Base-by-base conservation (phyloP, 2,329 filamentous ascomycete genomes). In the Arthrinium phaeospermum region DNA sequence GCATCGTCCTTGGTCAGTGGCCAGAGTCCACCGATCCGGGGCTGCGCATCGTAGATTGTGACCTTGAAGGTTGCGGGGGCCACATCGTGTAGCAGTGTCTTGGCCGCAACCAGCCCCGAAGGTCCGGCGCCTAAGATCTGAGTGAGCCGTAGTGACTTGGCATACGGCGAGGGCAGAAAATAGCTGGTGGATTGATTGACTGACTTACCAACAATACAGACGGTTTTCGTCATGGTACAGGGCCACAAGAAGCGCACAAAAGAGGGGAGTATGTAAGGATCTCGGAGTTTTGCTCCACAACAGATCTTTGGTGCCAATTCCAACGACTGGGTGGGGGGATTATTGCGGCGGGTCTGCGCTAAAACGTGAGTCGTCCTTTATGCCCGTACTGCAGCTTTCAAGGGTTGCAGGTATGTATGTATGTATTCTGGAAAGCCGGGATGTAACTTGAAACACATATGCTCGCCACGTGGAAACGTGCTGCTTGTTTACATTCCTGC, bases 1-100 rank as follows among this genome's bases (percentile, higher is more conserved):
- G 74, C 75, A 71, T 91, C 90, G 1, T 82, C 75, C 70, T 84
- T 86, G 16, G 82, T 81, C 1, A 84, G 82, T 4, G 92, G 91
- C 94, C 94, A 97, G n/a, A 96, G 88, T 0, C 94, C 94, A 14
- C 94, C 94, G 22, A 96, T 86, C 51, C 89, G 86, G 46, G 86
- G 78, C 67, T 91, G 87, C 22, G 87, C 83, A 68, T 97, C 94
- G 77, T 92, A 93, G 34, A 97, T 81, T 3, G 89, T 92, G 68
- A 96, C 91, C 6, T 86, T 83, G 82, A 94, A 95, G 7, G 85
- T 83, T 14, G 82, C 85, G 2, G 82, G 80, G 0, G 88, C 85
- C 45, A 84, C 84, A 78, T 90, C 86, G 81, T 91, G 86, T 74
- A 94, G 85, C 41, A 96, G 85, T 0, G 91, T 92, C 82, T 96